Conservation (phyloP, 2,329 filamentous ascomycete species). For the Trichoderma breve region DNA sequence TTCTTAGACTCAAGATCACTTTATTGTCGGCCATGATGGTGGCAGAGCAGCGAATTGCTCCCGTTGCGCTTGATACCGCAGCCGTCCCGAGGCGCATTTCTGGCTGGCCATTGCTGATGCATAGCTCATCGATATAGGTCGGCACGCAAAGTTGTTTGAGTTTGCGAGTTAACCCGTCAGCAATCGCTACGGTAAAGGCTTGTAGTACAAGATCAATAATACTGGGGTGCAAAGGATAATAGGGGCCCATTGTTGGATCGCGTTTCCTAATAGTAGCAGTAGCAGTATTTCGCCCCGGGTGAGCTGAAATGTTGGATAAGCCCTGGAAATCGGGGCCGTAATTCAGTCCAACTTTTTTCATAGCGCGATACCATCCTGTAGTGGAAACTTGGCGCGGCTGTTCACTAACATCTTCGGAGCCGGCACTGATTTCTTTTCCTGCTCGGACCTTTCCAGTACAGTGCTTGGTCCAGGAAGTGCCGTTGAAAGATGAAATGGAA, state of each 20-base stretch:
- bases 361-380: constrained; percentile 2
- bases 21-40: neutral
- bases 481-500: constrained; percentile 20
- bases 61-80: neutral
- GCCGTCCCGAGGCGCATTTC: neutral
- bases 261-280: neutral
- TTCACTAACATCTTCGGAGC: neutral
- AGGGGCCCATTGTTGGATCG: neutral
- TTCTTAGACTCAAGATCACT: neutral
- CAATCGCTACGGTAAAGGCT: constrained; percentile 6
- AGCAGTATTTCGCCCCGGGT: neutral
- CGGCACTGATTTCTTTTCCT: neutral
- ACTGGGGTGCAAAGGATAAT: constrained; percentile 18
- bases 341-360: constrained; percentile 19
- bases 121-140: constrained; percentile 1
- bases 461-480: constrained; percentile 16
- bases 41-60: neutral
- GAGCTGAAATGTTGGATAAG: constrained; percentile 16
- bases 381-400: constrained; percentile 8
- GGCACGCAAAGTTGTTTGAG: constrained; percentile 9
- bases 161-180: neutral
- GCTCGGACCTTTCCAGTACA: neutral
- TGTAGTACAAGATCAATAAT: constrained; percentile 18
- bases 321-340: constrained; percentile 19
- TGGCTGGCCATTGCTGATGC: neutral